Evolutionary conservation across 2,329 filamentous ascomycete genomes (phyloP).

Genomic region (Metarhizium guizhouense): DNA sequence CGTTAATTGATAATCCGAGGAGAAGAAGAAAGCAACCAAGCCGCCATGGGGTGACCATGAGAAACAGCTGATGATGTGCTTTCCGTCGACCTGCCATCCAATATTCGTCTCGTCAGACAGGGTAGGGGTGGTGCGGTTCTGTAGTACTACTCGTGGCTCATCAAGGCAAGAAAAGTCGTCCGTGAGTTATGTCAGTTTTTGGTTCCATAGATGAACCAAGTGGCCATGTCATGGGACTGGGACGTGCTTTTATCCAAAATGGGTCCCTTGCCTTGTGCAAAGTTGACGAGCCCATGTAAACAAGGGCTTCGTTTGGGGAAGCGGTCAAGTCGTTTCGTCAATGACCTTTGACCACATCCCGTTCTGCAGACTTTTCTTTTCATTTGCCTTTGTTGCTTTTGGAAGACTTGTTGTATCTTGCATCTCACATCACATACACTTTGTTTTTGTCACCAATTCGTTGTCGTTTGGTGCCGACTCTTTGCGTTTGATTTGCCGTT

Average conservation of each 20-base stretch:
- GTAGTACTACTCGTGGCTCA: not conserved
- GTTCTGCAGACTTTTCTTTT: constrained; percentile 14
- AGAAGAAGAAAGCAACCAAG: not conserved
- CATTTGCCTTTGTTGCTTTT: not conserved
- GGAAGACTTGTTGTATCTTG: not conserved
- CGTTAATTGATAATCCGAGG: not conserved
- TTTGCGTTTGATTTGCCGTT: constrained; percentile 1
- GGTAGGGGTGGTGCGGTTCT: not conserved
- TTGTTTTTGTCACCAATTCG: constrained; percentile 4
- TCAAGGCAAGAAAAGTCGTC: not conserved
- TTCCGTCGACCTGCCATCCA: not conserved
- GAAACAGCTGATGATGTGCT: not conserved
- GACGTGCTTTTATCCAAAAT: constrained; percentile 3
- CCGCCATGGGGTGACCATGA: not conserved
- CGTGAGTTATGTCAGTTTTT: constrained; percentile 3
- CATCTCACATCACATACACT: constrained; percentile 10
- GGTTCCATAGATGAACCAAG: not conserved
- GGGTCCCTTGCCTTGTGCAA: constrained; percentile 1
- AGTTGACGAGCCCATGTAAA: constrained; percentile 5
- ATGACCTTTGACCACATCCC: constrained; percentile 21
- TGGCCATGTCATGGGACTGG: constrained; percentile 1
- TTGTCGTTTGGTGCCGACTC: not conserved
- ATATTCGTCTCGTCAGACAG: not conserved
- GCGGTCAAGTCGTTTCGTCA: constrained; percentile 12
- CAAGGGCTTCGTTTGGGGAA: constrained; percentile 3